phyloP scores from a whole-genome alignment of 306 rosid genomes.

The Medicago truncatula region DNA sequence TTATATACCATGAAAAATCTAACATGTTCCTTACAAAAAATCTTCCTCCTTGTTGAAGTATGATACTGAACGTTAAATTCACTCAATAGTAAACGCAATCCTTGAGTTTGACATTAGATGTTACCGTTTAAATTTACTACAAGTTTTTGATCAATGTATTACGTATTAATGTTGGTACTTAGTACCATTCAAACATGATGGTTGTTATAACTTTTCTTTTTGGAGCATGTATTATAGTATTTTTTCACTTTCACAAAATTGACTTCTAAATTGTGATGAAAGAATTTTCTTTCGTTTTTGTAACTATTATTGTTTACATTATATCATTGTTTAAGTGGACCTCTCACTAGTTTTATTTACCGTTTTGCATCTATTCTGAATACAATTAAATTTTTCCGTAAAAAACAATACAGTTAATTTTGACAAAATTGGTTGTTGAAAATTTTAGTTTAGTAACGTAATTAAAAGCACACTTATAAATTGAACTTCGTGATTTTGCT shows the following conservation, averaged over 20 bases:
- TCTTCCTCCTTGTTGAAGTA: conserved; percentile 18
- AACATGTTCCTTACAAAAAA: not conserved
- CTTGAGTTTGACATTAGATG: no score
- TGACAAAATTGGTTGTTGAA: not conserved
- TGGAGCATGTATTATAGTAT: conserved; percentile 26
- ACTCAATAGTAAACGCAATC: no score
- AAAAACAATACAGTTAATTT: not conserved
- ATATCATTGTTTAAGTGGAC: not conserved
- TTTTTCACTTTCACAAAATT: not conserved
- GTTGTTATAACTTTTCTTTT: conserved; percentile 10
- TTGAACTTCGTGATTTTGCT: not conserved
- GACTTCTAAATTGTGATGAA: not conserved
- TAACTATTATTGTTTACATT: not conserved
- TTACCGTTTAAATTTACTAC: not conserved
- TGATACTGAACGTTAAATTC: not conserved
- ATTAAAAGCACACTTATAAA: not conserved
- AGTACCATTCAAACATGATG: not conserved
- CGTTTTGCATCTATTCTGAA: conserved; percentile 14
- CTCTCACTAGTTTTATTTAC: not conserved
- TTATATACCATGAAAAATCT: conserved; percentile 7
- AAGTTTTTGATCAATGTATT: not conserved
- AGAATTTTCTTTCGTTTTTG: not conserved
- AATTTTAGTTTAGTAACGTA: not conserved
- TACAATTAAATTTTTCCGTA: no score
- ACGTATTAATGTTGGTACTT: conserved; percentile 17